A percentile compares a stretch with the other conserved stretches of the same genome.
Conservation (phyloP, 2,329 filamentous ascomycete species). For the Aspergillus persii region DNA sequence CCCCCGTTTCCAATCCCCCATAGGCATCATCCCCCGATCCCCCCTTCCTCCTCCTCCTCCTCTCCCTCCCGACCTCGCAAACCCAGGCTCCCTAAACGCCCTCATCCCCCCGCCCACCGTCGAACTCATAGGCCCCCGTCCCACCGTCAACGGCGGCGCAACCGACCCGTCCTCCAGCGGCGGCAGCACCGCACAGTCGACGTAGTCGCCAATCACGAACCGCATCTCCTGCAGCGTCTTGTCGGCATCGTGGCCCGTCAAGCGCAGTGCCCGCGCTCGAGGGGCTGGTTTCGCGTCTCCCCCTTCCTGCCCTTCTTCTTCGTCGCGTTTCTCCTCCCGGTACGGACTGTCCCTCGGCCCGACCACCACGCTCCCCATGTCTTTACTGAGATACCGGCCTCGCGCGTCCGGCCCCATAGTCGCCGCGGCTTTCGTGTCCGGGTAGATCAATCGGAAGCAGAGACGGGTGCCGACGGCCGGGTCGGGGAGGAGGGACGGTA, state of each 20-base stretch:
- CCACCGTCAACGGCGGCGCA: slow-evolving; percentile 57
- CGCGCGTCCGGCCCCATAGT: slow-evolving; percentile 41
- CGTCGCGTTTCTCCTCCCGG: slow-evolving; percentile 7
- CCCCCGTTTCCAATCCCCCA: slow-evolving; percentile 50
- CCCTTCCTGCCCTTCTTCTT: slow-evolving; percentile 12
- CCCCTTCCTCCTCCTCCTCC: slow-evolving; percentile 45
- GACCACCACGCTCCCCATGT: slow-evolving; percentile 79
- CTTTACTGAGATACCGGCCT: slow-evolving; percentile 70
- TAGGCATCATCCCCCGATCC: slow-evolving; percentile 42
- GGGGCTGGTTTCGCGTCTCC: slow-evolving; percentile 36
- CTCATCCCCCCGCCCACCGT: slow-evolving; percentile 40
- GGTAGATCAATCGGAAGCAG: slow-evolving; percentile 83
- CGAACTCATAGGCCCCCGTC: slow-evolving; percentile 44
- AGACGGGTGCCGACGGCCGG: slow-evolving; percentile 78
- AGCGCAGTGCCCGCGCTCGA: slow-evolving; percentile 34
- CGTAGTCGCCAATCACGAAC: slow-evolving; percentile 86
- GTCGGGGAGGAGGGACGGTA: slow-evolving; percentile 67
- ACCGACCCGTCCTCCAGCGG: slow-evolving; percentile 73
- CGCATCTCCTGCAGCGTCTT: slow-evolving; percentile 74
- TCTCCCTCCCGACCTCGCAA: slow-evolving; percentile 38
- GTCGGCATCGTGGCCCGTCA: slow-evolving; percentile 59
- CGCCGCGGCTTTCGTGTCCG: slow-evolving; percentile 59
- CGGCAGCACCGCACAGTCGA: slow-evolving; percentile 77
- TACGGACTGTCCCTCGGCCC: slow-evolving; percentile 43
- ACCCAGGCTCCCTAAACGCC: slow-evolving; percentile 48